phyloP scores from a whole-genome alignment of 2,329 filamentous ascomycete species.

The Ophiostoma ulmi region DNA sequence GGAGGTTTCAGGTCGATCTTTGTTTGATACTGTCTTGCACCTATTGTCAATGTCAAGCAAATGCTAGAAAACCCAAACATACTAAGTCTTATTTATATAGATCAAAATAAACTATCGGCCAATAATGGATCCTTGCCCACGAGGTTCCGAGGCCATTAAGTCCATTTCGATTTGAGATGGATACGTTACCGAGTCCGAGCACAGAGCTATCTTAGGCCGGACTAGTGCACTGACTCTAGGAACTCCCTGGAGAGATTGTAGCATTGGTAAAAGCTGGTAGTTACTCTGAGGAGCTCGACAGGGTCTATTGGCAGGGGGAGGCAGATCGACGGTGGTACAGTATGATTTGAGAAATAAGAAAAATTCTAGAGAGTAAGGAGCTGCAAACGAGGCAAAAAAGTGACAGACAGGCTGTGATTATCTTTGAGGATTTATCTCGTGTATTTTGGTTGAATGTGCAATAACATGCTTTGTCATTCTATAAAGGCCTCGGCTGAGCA shows the following conservation, averaged over 20 bases:
- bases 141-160: not conserved
- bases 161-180: not conserved
- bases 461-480: not conserved
- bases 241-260: not conserved
- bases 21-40: not conserved
- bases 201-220: constrained; percentile 8
- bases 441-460: not conserved
- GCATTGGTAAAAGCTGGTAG: not conserved
- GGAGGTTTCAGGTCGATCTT: not conserved
- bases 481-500: not conserved
- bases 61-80: not conserved
- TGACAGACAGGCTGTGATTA: not conserved
- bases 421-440: not conserved
- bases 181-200: not conserved
- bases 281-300: not conserved
- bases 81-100: not conserved
- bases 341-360: not conserved
- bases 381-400: not conserved
- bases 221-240: not conserved
- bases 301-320: constrained; percentile 14
- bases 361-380: not conserved
- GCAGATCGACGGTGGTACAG: constrained; percentile 9
- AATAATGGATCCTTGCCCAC: not conserved
- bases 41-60: not conserved
- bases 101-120: not conserved